These are phyloP conservation scores for Dimargaris cristalligena DNA, from an alignment of 192 early-diverging fungal species.

Conservation along the genomic window DNA sequence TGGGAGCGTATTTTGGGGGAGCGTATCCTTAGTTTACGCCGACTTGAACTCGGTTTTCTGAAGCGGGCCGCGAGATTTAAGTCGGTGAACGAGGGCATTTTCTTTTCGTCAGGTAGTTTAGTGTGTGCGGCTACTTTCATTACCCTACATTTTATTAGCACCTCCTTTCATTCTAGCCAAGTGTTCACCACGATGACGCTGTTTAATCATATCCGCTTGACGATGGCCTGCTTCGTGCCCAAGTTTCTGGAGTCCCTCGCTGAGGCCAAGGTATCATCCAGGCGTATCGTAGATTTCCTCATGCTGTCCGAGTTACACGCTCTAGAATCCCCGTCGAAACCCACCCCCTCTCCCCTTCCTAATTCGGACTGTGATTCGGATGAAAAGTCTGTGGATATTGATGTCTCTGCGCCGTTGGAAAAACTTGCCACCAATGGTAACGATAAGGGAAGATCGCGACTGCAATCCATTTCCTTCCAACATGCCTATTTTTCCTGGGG, in stretches of 20 bases:
- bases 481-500: no score
- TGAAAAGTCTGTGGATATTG: no score
- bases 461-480: no score
- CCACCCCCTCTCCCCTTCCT: no score
- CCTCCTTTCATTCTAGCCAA: slow-evolving; percentile 3
- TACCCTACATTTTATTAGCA: background rate
- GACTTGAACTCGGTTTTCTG: background rate
- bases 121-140: slow-evolving; percentile 1
- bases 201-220: slow-evolving; percentile 2
- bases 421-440: no score
- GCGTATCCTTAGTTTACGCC: background rate
- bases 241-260: slow-evolving; percentile 3
- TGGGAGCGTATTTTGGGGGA: background rate
- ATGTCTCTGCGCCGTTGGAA: no score
- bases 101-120: background rate
- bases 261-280: slow-evolving; percentile 1
- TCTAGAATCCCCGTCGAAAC: no score
- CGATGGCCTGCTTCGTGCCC: slow-evolving; percentile 5
- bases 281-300: slow-evolving; percentile 2
- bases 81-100: slow-evolving; percentile 1
- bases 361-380: no score
- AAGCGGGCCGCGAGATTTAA: background rate
- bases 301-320: slow-evolving; percentile 2
- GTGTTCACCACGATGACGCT: slow-evolving; percentile 4
- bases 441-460: no score